Evolutionary conservation across 371 early-diverging fungal genomes (phyloP), one percentile per base, ranked within the genome.

Genomic region (Actinomucor elegans): DNA sequence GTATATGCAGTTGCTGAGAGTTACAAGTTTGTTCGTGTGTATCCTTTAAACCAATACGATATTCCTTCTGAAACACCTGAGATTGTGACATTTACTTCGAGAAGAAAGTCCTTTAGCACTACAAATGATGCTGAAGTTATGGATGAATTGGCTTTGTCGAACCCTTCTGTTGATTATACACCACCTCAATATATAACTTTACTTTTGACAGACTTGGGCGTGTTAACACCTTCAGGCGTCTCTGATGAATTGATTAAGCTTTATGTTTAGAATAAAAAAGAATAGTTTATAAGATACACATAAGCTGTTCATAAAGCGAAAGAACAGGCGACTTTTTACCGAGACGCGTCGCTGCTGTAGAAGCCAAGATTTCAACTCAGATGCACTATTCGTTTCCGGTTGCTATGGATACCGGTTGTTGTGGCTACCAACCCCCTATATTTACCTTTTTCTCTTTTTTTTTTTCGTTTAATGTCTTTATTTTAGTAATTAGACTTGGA

Each of bases 1-100:
- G 88, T 97, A 18, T 98, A 96, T 66, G 93, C 89, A 3, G 91
- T 95, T 1, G 90, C 96, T 4, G 99, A 98, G 75, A 91, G 94
- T 66, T 96, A 91, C 77, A 98, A 98, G 73, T 97, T 98, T 75
- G 94, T 95, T 56, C 88, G 95, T 67, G 67, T 93, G 56, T 87
- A 90, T 66, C 90, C 94, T 49, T 74, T 98, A 69, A 85, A 89
- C 71, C 90, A 98, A 69, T 83, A 89, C 53, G 88, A 90, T 58
- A 77, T 95, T 45, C 90, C 90, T 9, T 79, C 89, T 10, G 73
- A 85, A 48, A 67, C 85, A 24, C 79, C 85, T 20, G 84, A 84
- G 56, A 75, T 85, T 29, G 69, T 88, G n/a, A 71, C 85, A 21
- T 85, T 88, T 68, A 71, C 71, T 1, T 57, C 71, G 10, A 61